phyloP scores from a whole-genome alignment of 169 alveolate genomes.

The Babesia bigemina region DNA sequence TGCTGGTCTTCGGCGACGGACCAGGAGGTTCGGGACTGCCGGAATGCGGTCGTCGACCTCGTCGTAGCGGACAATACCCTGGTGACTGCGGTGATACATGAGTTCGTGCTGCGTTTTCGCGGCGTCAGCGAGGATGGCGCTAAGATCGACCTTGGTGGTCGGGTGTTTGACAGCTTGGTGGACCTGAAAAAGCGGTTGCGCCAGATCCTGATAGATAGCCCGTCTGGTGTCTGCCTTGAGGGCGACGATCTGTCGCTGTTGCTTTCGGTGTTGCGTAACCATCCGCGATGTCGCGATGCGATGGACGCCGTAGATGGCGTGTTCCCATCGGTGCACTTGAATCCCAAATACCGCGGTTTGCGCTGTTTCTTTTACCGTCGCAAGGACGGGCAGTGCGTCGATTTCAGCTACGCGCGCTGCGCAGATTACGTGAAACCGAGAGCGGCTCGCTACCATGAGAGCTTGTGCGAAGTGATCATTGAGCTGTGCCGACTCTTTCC shows the following conservation, averaged over 20 bases:
- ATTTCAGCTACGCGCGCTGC: constrained; percentile 65
- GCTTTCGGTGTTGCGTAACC: constrained; percentile 41
- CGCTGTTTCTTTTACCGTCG: constrained; percentile 58
- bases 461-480: constrained; percentile 25
- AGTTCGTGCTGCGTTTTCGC: constrained; percentile 37
- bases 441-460: constrained; percentile 4
- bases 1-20: constrained; percentile 31
- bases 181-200: constrained; percentile 49
- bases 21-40: constrained; percentile 33
- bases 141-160: constrained; percentile 43
- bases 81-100: constrained; percentile 12
- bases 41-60: constrained; percentile 44
- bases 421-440: constrained; percentile 54
- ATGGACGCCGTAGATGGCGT: constrained; percentile 19
- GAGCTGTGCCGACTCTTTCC: constrained; percentile 60
- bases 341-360: constrained; percentile 49
- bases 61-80: constrained; percentile 32
- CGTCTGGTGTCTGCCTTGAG: constrained; percentile 33
- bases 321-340: constrained; percentile 59
- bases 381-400: constrained; percentile 40
- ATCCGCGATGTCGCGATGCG: constrained; percentile 36
- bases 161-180: constrained; percentile 30
- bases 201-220: constrained; percentile 32
- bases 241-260: constrained; percentile 65
- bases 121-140: neutral